Evolutionary conservation across 164 flowering plant species (phyloP).

Genomic region (Liquidambar formosana): DNA sequence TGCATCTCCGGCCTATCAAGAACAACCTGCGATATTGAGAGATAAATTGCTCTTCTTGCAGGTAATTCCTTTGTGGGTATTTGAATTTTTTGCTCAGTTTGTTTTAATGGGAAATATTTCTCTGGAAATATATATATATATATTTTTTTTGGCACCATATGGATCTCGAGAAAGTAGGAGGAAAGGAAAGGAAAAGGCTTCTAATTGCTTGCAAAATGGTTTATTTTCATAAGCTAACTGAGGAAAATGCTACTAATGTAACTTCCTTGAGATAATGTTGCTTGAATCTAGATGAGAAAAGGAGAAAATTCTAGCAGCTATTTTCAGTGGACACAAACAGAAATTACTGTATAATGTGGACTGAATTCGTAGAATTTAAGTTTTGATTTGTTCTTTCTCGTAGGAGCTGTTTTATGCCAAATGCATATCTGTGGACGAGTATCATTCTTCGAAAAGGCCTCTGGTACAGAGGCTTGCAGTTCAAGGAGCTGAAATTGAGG

Average conservation of each 20-base stretch:
- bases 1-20: slow-evolving; percentile 56
- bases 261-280: too few species aligned
- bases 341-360: background rate
- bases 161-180: too few species aligned
- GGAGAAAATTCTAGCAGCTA: background rate
- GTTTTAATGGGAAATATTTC: background rate
- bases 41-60: slow-evolving; percentile 88
- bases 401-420: slow-evolving; percentile 86
- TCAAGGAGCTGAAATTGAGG: slow-evolving; percentile 79
- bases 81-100: background rate
- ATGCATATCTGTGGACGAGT: slow-evolving; percentile 83
- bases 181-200: background rate
- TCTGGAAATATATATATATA: too few species aligned
- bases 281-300: too few species aligned
- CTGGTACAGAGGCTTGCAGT: slow-evolving; percentile 81
- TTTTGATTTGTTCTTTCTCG: background rate
- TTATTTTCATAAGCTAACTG: too few species aligned
- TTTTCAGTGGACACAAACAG: background rate
- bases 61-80: slow-evolving; percentile 35
- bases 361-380: too few species aligned
- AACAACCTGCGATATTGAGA: slow-evolving; percentile 62
- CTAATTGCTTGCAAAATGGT: background rate
- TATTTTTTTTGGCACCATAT: background rate
- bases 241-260: too few species aligned
- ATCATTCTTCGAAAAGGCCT: slow-evolving; percentile 87